Evolutionary conservation across 1,284 basidiomycete species (phyloP).

Genomic region (Fomitopsis schrenkii): DNA sequence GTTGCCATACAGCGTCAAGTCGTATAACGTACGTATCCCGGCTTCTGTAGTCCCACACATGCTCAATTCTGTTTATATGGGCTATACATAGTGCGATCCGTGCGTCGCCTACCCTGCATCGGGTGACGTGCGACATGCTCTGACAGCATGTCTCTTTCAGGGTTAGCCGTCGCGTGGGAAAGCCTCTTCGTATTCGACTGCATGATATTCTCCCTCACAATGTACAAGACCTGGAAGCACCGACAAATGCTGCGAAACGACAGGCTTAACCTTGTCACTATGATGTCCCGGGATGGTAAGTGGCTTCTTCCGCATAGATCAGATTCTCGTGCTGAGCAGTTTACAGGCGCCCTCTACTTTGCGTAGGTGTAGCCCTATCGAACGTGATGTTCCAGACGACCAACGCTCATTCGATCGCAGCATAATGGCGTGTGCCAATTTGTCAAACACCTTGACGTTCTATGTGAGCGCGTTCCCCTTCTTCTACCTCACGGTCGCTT

Average conservation of each 20-base stretch:
- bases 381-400: neutral
- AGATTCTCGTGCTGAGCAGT: neutral
- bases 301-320: neutral
- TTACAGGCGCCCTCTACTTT: constrained; percentile 28
- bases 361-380: constrained; percentile 20
- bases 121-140: constrained; percentile 22
- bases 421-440: constrained; percentile 30
- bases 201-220: constrained; percentile 25
- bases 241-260: constrained; percentile 9
- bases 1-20: constrained; percentile 21
- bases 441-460: constrained; percentile 28
- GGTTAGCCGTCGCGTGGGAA: constrained; percentile 28
- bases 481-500: neutral
- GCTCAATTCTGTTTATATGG: neutral
- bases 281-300: constrained; percentile 27
- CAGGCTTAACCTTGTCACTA: constrained; percentile 17
- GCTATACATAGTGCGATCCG: constrained; percentile 14
- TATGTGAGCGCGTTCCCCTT: constrained; percentile 23
- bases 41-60: neutral
- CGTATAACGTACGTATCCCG: constrained; percentile 16
- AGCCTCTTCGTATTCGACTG: constrained; percentile 26
- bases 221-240: constrained; percentile 22
- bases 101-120: constrained; percentile 8
- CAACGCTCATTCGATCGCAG: constrained; percentile 12
- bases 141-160: constrained; percentile 21